phyloP scores from a whole-genome alignment of 768 basidiomycete genomes.

The Lactifluus pinguis region DNA sequence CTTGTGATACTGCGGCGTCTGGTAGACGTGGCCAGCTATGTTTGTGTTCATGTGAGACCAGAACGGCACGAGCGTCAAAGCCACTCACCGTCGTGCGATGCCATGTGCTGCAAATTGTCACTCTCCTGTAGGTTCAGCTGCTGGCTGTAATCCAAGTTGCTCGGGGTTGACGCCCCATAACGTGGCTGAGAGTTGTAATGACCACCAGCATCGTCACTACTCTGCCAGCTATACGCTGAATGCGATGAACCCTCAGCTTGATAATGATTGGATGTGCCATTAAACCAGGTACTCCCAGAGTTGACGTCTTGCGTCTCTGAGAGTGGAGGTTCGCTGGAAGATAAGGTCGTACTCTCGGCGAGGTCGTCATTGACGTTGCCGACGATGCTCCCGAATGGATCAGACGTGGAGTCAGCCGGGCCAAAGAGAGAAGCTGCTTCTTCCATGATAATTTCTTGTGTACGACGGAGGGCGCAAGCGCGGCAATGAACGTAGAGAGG shows the following conservation, averaged over 20 bases:
- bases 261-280: constrained; percentile 1
- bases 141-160: background rate
- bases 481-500: background rate
- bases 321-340: background rate
- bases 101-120: constrained; percentile 1
- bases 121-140: background rate
- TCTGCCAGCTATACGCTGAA: constrained; percentile 7
- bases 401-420: constrained; percentile 43
- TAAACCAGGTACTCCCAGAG: background rate
- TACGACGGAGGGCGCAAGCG: constrained; percentile 18
- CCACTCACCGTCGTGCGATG: constrained; percentile 13
- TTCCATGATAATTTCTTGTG: constrained; percentile 54
- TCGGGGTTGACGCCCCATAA: constrained; percentile 1
- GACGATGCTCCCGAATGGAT: constrained; percentile 29
- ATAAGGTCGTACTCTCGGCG: background rate
- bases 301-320: background rate
- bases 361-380: background rate
- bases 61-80: background rate
- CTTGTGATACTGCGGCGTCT: background rate
- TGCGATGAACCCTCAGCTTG: constrained; percentile 1
- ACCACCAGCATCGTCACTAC: background rate
- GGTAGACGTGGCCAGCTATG: constrained; percentile 1
- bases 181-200: constrained; percentile 5
- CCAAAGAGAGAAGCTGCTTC: constrained; percentile 79
- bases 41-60: background rate